Base-by-base conservation (phyloP, 208 protist genomes). In the Leishmania lainsoni region DNA sequence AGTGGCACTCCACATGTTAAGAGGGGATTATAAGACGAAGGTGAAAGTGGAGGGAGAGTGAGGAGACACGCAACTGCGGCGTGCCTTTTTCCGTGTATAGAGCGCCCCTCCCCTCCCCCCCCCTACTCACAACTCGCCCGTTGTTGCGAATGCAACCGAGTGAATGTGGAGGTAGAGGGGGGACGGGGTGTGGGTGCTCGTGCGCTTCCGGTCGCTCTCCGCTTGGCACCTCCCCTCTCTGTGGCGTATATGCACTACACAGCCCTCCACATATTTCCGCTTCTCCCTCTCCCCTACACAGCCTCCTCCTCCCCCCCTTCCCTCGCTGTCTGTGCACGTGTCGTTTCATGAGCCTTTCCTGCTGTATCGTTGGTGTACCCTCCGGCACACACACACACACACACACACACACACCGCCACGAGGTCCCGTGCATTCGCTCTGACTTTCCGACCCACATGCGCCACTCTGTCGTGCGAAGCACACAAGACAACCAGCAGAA, bases 171-270 rank as follows among this genome's bases (percentile, higher is more conserved):
- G 58, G 58, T 3, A n/a, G n/a, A n/a, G n/a, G n/a, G n/a, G n/a
- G n/a, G n/a, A n/a, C n/a, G 58, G 5, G 58, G 5, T 10, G 58
- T 20, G 5, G 8, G 58, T 29, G 58, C 56, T 17, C n/a, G 16
- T 29, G 48, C 26, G 20, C 39, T 71, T 68, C 42, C 35, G 49
- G n/a, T 83, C 76, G 69, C 69, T 48, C 69, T 81, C 61, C 45
- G 9, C 29, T 74, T 29, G 80, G 49, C 32, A 56, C 61, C 80
- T 70, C 56, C 58, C 54, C 35, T 78, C 75, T 39, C 66, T 45
- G 39, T 29, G 68, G n/a, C 22, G 22, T 29, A 66, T 66, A 32
- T 66, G 5, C 14, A 32, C 59, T 22, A 66, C 59, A 22, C n/a
- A 9, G 22, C 59, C 59, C 22, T 66, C 59, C n/a, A 66, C 59